Base-by-base conservation (phyloP, 2,329 filamentous ascomycete genomes). In the Monilinia fructigena region DNA sequence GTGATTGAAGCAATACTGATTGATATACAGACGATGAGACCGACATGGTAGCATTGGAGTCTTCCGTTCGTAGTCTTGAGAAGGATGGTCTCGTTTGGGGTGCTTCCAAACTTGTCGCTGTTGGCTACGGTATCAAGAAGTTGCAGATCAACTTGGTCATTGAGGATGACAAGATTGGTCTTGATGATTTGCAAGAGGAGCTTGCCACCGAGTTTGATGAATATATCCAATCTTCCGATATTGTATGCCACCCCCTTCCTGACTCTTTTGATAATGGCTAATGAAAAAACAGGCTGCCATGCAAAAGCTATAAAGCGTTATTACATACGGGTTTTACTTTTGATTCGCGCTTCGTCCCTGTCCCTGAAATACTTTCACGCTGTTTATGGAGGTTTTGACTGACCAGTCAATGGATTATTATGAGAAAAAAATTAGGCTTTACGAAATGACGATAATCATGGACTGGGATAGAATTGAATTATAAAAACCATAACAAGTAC, bases 61-160 rank as follows among this genome's bases (percentile, higher is more conserved):
- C 81, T 42, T 83, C 89, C 72, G 93, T 98, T 74, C 90, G 92
- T 76, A 80, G 83, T 73, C 94, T 98, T 74, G 87, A 94, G 82
- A 88, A 90, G 85, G 94, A 98, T 60, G 95, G 95, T 82, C 91
- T 99, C 70, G 89, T 96, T 71, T 99, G 95, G 95, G 94, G 94
- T 88, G 88, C 85, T 72, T 93, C 91, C 80, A 91, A 95, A 85
- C 84, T 97, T 72, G 89, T 96, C 63, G 80, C 93, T 73, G 89
- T 99, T 76, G 94, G 93, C 77, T 99, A 92, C 86, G 95, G 95
- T 85, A 96, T 99, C 85, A 95, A 91, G 86, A 98, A 98, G 88
- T 89, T 99, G 71, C 94, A 98, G 87, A 96, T 99, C 85, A 98
- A 92, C 89, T 82, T 98, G 74, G 93, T 98, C 75, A 84, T 98